Evolutionary conservation across 441 rosid species (phyloP).

Genomic region (Viola pubescens): DNA sequence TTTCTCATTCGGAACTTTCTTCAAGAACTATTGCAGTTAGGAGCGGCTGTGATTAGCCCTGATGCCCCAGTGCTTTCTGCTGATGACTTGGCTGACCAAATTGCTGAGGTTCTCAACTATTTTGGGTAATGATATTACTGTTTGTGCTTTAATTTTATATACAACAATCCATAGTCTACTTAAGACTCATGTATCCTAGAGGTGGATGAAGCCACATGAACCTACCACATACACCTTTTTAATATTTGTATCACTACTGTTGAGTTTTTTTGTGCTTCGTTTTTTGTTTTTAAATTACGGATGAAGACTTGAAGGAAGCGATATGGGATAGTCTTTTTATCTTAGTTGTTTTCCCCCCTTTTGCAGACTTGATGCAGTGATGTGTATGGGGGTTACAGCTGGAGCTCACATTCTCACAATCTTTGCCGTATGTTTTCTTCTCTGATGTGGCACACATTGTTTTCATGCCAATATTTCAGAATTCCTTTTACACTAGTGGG

Average conservation of each 20-base stretch:
- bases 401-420: slow-evolving; percentile 90
- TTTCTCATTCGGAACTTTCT: slow-evolving; percentile 42
- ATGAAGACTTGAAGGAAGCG: no score
- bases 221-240: background rate
- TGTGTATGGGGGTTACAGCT: slow-evolving; percentile 98
- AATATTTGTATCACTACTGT: background rate
- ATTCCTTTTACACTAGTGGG: background rate
- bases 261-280: background rate
- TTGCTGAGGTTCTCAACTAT: slow-evolving; percentile 75
- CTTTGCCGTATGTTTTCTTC: slow-evolving; percentile 61
- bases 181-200: no score
- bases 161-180: no score
- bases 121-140: slow-evolving; percentile 50
- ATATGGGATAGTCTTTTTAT: background rate
- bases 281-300: no score
- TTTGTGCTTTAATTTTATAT: slow-evolving; percentile 1
- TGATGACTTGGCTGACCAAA: slow-evolving; percentile 91
- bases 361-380: slow-evolving; percentile 80
- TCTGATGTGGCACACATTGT: background rate
- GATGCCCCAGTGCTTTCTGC: slow-evolving; percentile 58
- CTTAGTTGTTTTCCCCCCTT: slow-evolving; percentile 2
- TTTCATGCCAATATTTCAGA: background rate
- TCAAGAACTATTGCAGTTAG: slow-evolving; percentile 90
- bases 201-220: no score
- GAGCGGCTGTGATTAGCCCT: slow-evolving; percentile 57